Percentiles rank a stretch among this genome's conserved stretches.
These are phyloP conservation scores for Chalaropsis thielavioides DNA, from an alignment of 2,329 filamentous ascomycete genomes.

Conservation along the genomic window DNA sequence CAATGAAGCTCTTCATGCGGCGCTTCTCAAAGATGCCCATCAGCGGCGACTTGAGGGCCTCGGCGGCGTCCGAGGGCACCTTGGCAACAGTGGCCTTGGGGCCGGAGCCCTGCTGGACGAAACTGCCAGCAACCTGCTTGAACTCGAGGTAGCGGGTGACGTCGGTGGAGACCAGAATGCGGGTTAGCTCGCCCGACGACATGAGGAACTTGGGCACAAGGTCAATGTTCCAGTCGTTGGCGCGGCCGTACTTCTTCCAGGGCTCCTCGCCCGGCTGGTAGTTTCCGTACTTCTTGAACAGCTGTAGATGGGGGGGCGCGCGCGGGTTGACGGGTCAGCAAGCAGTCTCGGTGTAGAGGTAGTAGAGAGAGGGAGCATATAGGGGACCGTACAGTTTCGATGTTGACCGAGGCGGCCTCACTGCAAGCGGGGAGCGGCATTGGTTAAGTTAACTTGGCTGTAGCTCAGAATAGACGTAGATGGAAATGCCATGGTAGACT, in stretches of 20 bases:
- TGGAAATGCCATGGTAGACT: constrained; percentile 26
- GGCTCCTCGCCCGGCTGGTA: constrained; percentile 66
- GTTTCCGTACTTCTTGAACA: constrained; percentile 95
- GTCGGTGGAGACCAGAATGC: constrained; percentile 94
- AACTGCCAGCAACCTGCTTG: constrained; percentile 90
- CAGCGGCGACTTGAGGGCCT: constrained; percentile 80
- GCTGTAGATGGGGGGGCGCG: constrained; percentile 36
- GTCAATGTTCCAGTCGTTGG: constrained; percentile 99
- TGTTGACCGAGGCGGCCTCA: constrained; percentile 91
- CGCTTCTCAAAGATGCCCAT: constrained; percentile 99
- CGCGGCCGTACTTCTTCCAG: constrained; percentile 93
- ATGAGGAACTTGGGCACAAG: constrained; percentile 96
- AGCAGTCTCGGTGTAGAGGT: neutral
- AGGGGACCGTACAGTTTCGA: constrained; percentile 58
- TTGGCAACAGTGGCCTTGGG: constrained; percentile 85
- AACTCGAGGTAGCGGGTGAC: constrained; percentile 81
- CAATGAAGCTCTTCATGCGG: constrained; percentile 88
- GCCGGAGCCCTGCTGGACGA: constrained; percentile 77
- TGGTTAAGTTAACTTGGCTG: constrained; percentile 19
- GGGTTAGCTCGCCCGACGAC: constrained; percentile 95
- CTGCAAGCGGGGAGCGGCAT: constrained; percentile 25
- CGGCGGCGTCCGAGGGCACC: constrained; percentile 82
- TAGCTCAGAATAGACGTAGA: constrained; percentile 13
- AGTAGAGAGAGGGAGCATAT: constrained; percentile 16
- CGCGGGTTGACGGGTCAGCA: neutral